phyloP scores from a whole-genome alignment of 805 yeast genomes.

The Peterozyma xylosa region DNA sequence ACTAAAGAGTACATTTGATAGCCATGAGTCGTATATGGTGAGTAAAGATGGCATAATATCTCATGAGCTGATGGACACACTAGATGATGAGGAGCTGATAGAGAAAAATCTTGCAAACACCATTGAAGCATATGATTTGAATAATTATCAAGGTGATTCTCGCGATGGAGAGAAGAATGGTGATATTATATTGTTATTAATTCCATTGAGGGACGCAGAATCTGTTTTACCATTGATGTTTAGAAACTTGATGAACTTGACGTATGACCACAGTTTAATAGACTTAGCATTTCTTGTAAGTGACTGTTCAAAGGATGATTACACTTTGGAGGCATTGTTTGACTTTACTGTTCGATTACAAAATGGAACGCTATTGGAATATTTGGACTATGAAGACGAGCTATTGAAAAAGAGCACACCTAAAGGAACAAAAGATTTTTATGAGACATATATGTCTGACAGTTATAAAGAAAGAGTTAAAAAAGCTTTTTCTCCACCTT shows the following conservation, averaged over 20 bases:
- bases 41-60: conserved; percentile 2
- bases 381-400: conserved; percentile 35
- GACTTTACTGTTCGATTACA: conserved; percentile 64
- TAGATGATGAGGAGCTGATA: not conserved
- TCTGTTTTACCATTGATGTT: conserved; percentile 75
- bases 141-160: conserved; percentile 44
- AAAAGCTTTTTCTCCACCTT: conserved; percentile 58
- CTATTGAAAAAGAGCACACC: conserved; percentile 25
- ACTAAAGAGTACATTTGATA: not conserved
- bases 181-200: conserved; percentile 60
- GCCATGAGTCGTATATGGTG: conserved; percentile 5
- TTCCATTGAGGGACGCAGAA: conserved; percentile 78
- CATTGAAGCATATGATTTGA: conserved; percentile 57
- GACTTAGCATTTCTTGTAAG: conserved; percentile 78
- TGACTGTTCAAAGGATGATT: conserved; percentile 65
- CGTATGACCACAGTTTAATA: conserved; percentile 73
- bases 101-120: conserved; percentile 35
- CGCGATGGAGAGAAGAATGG: conserved; percentile 37
- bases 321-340: conserved; percentile 56
- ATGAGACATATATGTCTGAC: conserved; percentile 61
- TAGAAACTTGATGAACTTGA: conserved; percentile 77
- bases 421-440: conserved; percentile 54
- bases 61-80: too few species aligned
- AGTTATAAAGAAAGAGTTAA: conserved; percentile 49
- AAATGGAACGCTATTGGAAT: conserved; percentile 52